Base-by-base conservation (phyloP, 345 rosid genomes). In the Pistacia atlantica region DNA sequence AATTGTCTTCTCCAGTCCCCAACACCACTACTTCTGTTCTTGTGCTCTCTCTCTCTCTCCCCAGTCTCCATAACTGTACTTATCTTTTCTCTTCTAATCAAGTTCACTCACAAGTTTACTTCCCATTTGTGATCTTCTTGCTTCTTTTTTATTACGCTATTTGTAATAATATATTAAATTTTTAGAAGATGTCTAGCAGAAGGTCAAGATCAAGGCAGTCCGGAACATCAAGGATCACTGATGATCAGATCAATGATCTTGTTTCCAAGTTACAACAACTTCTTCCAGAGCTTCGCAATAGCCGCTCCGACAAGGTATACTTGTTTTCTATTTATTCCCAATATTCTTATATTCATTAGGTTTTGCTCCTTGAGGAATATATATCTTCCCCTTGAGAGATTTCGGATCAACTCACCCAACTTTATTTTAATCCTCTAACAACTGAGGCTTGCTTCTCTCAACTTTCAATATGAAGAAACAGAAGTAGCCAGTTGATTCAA, bases 161-260 rank as follows among this genome's bases (percentile, higher is more conserved):
- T 67, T 67, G 6, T 42, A 5, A 66, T 48, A 31, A 14, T 45
- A 45, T 3, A 20, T 9, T 16, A 5, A 31, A 1, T 31, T 31
- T 31, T 12, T 8, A 42, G 46, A 76, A 80, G 68, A 95, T 95
- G 97, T 93, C 98, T 75, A 85, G 89, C 89, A 79, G 98, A 86
- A 93, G 89, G 74, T 89, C 98, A 35, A 77, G 92, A 79, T 86
- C 97, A 77, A 91, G 93, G 82, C 88, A 86, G 70, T 81, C 95
- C 42, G 89, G 89, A 54, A 73, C 82, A 72, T 86, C 97, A 65
- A 89, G 93, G 81, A 95, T 95, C 84, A 83, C 84, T 6, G 97
- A 95, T 70, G 98, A 93, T 77, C 98, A 95, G 89, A 91, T 95
- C 86, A 84, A 86, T 77, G 97, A 95, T 83, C 97, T 95, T 70